These are phyloP conservation scores for Candida silvatica DNA, from an alignment of 805 yeast genomes.

Conservation along the genomic window DNA sequence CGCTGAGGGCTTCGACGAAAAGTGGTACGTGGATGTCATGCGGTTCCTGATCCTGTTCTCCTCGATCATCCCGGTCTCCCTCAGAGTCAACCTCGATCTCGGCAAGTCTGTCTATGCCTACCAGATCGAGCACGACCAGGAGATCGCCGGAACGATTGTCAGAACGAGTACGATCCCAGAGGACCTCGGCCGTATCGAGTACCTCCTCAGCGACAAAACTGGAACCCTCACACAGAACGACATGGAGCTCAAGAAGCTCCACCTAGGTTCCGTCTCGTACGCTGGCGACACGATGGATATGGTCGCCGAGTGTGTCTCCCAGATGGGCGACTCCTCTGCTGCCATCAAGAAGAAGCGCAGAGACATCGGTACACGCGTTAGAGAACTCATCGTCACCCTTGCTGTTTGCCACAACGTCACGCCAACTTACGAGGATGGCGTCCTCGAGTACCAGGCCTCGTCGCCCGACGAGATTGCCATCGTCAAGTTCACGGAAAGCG, in stretches of 20 bases:
- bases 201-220: conserved; percentile 86
- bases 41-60: conserved; percentile 87
- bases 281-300: conserved; percentile 90
- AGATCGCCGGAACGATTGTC: conserved; percentile 82
- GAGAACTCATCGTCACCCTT: conserved; percentile 72
- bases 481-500: conserved; percentile 80
- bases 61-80: conserved; percentile 91
- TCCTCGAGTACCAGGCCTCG: conserved; percentile 85
- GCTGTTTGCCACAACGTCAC: conserved; percentile 98
- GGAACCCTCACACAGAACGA: conserved; percentile 98
- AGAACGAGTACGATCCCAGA: conserved; percentile 98
- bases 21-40: conserved; percentile 89
- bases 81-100: conserved; percentile 88
- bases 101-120: conserved; percentile 95
- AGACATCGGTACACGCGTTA: conserved; percentile 67
- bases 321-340: conserved; percentile 14
- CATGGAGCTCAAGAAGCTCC: conserved; percentile 91
- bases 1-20: conserved; percentile 55
- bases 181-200: conserved; percentile 93
- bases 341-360: conserved; percentile 30
- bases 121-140: conserved; percentile 81
- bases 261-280: conserved; percentile 86
- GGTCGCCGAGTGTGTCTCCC: conserved; percentile 56
- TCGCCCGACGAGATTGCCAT: conserved; percentile 98
- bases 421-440: conserved; percentile 78